A percentile compares a stretch with the other conserved stretches of the same genome.
These are phyloP conservation scores for Leavenworthia alabamica DNA, from an alignment of 345 rosid species.

Conservation along the genomic window DNA sequence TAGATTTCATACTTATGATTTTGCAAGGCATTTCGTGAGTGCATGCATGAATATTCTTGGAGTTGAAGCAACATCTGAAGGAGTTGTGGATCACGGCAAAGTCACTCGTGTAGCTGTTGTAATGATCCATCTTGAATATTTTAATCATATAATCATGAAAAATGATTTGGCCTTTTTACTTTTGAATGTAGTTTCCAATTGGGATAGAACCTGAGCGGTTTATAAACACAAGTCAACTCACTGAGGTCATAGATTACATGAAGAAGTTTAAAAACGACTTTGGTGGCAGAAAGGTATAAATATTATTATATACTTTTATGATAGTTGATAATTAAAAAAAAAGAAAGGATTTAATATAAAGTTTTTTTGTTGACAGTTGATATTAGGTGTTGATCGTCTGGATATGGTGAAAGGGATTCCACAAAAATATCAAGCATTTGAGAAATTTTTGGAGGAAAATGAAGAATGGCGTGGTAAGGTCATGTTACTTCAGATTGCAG, in stretches of 20 bases:
- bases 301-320: not conserved
- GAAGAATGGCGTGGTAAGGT: conserved; percentile 83
- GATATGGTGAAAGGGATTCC: conserved; percentile 99
- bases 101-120: conserved; percentile 92
- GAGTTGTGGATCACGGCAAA: conserved; percentile 87
- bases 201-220: conserved; percentile 92
- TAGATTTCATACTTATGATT: conserved; percentile 96
- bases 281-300: conserved; percentile 80
- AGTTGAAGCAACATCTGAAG: conserved; percentile 94
- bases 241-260: conserved; percentile 56
- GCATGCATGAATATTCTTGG: conserved; percentile 97
- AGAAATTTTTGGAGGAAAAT: conserved; percentile 95
- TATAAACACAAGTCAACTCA: conserved; percentile 56
- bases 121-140: conserved; percentile 31
- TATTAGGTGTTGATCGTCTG: conserved; percentile 96
- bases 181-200: conserved; percentile 72
- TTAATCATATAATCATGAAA: not conserved
- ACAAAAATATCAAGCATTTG: conserved; percentile 91
- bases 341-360: not conserved
- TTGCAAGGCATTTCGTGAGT: conserved; percentile 92
- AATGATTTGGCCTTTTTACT: not conserved
- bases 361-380: conserved; percentile 52
- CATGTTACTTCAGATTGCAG: conserved; percentile 92
- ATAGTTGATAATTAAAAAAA: not conserved
- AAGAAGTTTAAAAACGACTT: conserved; percentile 69